A percentile compares a stretch with the other conserved stretches of the same genome.
These are phyloP conservation scores for Aspergillus melleus DNA, from an alignment of 2,329 filamentous ascomycete species.

Conservation along the genomic window DNA sequence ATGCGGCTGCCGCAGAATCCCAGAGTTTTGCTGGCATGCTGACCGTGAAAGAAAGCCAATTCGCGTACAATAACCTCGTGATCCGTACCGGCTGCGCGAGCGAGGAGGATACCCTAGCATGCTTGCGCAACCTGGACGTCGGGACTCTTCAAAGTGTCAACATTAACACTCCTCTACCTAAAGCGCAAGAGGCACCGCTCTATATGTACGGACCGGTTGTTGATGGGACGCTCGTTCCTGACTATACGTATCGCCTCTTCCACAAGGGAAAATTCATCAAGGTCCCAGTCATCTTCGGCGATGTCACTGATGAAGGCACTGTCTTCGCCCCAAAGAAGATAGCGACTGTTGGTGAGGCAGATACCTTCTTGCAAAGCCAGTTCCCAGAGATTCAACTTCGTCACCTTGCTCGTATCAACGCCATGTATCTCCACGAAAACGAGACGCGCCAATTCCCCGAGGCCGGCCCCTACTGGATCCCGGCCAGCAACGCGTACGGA, in stretches of 20 bases:
- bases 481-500: conserved; percentile 60
- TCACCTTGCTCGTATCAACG: conserved; percentile 55
- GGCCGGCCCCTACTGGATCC: conserved; percentile 58
- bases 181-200: conserved; percentile 43
- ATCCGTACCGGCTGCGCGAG: conserved; percentile 49
- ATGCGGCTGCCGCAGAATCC: conserved; percentile 55
- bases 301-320: conserved; percentile 67
- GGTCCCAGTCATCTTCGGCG: conserved; percentile 57
- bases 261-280: conserved; percentile 51
- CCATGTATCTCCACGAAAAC: conserved; percentile 56
- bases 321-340: conserved; percentile 57
- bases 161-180: conserved; percentile 48
- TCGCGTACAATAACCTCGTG: conserved; percentile 53
- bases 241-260: conserved; percentile 53
- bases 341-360: conserved; percentile 49
- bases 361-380: conserved; percentile 59
- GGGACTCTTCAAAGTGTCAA: conserved; percentile 48
- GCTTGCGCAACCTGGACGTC: conserved; percentile 49
- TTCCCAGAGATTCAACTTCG: conserved; percentile 55
- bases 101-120: conserved; percentile 46
- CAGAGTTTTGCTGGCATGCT: conserved; percentile 53
- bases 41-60: conserved; percentile 51
- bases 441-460: conserved; percentile 47
- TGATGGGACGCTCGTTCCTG: conserved; percentile 52
- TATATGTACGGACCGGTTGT: conserved; percentile 55